A percentile compares a stretch with the other conserved stretches of the same genome.
Evolutionary conservation across 2,329 filamentous ascomycete species (phyloP).

Genomic region (Thielaviopsis musarum): DNA sequence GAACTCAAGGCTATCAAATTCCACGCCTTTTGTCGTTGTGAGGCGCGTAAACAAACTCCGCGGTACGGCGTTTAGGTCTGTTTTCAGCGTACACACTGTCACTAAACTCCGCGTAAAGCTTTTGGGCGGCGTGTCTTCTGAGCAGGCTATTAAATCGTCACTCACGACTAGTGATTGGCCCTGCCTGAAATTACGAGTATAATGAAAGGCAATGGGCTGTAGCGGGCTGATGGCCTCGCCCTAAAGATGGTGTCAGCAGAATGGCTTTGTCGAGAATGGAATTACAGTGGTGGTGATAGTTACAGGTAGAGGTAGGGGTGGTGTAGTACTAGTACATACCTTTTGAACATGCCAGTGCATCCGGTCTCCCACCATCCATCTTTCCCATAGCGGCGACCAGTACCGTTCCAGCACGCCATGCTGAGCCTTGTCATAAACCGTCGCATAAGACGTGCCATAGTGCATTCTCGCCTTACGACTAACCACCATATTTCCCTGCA

Average conservation of each 20-base stretch:
- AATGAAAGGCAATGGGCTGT: conserved; percentile 64
- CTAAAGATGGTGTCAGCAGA: conserved; percentile 22
- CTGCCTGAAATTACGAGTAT: conserved; percentile 68
- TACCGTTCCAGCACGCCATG: conserved; percentile 59
- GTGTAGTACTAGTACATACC: no score
- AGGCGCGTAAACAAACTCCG: conserved; percentile 55
- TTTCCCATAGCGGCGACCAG: conserved; percentile 64
- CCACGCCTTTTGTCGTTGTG: conserved; percentile 62
- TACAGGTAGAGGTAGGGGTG: no score
- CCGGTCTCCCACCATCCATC: conserved; percentile 68
- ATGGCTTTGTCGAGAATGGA: conserved; percentile 4
- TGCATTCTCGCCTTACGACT: conserved; percentile 57
- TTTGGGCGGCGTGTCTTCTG: conserved; percentile 46
- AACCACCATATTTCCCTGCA: conserved; percentile 67
- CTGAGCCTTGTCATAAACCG: conserved; percentile 59
- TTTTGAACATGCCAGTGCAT: conserved; percentile 81
- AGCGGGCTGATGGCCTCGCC: conserved; percentile 60
- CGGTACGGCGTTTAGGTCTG: conserved; percentile 60
- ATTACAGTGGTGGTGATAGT: no score
- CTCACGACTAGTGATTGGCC: conserved; percentile 63
- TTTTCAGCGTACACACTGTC: conserved; percentile 66
- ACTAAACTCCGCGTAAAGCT: conserved; percentile 45
- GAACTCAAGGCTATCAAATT: conserved; percentile 71
- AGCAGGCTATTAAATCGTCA: conserved; percentile 64
- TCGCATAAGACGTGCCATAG: conserved; percentile 69